Percentiles rank a stretch among this genome's conserved stretches.
Evolutionary conservation across 2,329 filamentous ascomycete genomes (phyloP).

Genomic region (Diplodia sapinea): DNA sequence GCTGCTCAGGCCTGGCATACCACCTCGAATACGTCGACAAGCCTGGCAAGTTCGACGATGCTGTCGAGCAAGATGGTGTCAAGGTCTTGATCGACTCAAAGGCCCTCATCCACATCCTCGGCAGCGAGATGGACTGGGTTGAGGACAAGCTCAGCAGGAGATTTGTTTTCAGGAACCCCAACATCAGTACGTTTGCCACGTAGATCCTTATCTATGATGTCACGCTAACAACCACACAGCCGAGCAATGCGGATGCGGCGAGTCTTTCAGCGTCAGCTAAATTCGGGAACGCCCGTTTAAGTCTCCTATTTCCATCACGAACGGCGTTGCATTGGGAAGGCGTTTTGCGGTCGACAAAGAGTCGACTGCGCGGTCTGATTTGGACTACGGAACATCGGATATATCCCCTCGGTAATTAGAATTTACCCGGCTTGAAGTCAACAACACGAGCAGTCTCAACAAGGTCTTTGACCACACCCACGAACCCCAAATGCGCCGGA

Average conservation of each 20-base stretch:
- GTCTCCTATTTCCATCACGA: constrained; percentile 32
- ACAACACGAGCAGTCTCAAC: constrained; percentile 63
- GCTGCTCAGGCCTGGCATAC: constrained; percentile 92
- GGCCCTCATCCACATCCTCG: constrained; percentile 96
- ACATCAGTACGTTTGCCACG: constrained; percentile 80
- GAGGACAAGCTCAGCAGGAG: constrained; percentile 92
- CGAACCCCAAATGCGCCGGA: constrained; percentile 66
- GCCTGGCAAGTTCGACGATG: constrained; percentile 84
- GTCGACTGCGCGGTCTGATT: constrained; percentile 15
- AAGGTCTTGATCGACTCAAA: constrained; percentile 97
- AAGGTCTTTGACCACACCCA: constrained; percentile 58
- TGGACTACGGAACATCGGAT: constrained; percentile 29
- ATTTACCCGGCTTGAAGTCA: constrained; percentile 63
- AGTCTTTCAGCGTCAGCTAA: constrained; percentile 76
- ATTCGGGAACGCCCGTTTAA: background rate
- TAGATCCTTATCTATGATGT: background rate
- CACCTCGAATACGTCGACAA: constrained; percentile 95
- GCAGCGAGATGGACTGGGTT: constrained; percentile 98
- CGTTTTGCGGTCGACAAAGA: constrained; percentile 22
- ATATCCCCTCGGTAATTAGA: constrained; percentile 43
- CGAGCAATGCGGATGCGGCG: constrained; percentile 93
- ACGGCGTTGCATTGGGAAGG: constrained; percentile 39
- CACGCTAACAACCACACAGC: constrained; percentile 60
- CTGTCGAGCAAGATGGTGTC: constrained; percentile 93
- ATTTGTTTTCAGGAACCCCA: constrained; percentile 96